These are phyloP conservation scores for Aegle marmelos DNA, from an alignment of 345 rosid genomes.

Conservation along the genomic window DNA sequence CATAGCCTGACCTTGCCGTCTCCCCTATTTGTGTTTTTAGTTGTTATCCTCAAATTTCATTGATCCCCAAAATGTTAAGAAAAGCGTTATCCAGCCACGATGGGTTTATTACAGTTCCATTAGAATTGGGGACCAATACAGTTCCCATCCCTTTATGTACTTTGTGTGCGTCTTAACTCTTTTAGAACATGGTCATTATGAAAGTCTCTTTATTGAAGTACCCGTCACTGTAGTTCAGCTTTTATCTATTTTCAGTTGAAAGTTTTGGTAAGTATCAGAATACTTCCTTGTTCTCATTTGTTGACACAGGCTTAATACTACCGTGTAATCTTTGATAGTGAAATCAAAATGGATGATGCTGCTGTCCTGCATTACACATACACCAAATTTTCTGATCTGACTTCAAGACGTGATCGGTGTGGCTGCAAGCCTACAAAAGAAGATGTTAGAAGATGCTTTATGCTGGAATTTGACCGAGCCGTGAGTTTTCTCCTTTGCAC, in stretches of 20 bases:
- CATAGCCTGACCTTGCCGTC: not conserved
- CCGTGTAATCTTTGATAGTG: conserved; percentile 37
- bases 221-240: not conserved
- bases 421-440: conserved; percentile 98
- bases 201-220: not conserved
- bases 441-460: conserved; percentile 95
- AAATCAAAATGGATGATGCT: conserved; percentile 81
- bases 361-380: conserved; percentile 92
- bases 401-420: conserved; percentile 96
- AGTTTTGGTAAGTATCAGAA: not conserved
- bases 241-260: not conserved
- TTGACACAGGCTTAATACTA: not conserved
- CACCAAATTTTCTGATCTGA: conserved; percentile 85
- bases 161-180: not conserved
- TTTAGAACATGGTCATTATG: not conserved
- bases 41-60: not conserved
- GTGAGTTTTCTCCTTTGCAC: conserved; percentile 46
- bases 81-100: not conserved
- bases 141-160: not conserved
- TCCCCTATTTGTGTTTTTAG: no score
- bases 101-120: not conserved
- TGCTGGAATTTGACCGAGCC: conserved; percentile 93
- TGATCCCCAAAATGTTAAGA: not conserved
- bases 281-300: not conserved
- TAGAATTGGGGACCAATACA: not conserved